Percentiles rank a stretch among this genome's conserved stretches.
Evolutionary conservation across 2,329 filamentous ascomycete genomes (phyloP).

Genomic region (Ustilaginoidea virens): DNA sequence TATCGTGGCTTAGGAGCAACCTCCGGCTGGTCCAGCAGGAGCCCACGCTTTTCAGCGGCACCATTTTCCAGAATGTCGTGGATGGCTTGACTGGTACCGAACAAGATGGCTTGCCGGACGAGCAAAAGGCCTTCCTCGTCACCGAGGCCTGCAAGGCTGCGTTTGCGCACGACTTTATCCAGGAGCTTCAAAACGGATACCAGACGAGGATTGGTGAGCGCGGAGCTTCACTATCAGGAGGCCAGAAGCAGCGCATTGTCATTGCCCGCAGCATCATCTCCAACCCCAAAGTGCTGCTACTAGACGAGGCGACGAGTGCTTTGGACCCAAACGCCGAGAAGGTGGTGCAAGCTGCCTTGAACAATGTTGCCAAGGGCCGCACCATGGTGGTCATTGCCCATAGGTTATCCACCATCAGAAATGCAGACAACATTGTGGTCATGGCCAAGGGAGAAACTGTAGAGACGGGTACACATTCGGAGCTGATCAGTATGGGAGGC

Average conservation of each 20-base stretch:
- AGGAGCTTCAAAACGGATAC: conserved; percentile 37
- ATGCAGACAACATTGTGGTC: conserved; percentile 52
- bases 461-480: conserved; percentile 46
- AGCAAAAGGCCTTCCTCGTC: conserved; percentile 27
- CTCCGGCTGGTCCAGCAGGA: conserved; percentile 40
- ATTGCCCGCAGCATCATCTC: conserved; percentile 53
- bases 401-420: conserved; percentile 39
- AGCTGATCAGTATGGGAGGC: conserved; percentile 31
- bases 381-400: conserved; percentile 55
- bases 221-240: conserved; percentile 49
- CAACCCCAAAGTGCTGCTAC: conserved; percentile 44
- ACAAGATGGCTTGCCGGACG: conserved; percentile 18
- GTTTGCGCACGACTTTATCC: conserved; percentile 38
- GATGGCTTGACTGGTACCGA: conserved; percentile 33
- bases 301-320: conserved; percentile 56
- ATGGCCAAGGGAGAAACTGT: conserved; percentile 41
- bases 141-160: conserved; percentile 31
- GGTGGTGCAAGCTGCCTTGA: conserved; percentile 40
- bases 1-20: conserved; percentile 36
- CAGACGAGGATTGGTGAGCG: conserved; percentile 47
- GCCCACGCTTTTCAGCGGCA: conserved; percentile 36
- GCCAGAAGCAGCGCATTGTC: conserved; percentile 50
- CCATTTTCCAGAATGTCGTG: conserved; percentile 34
- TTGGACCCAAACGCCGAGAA: conserved; percentile 28
- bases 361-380: conserved; percentile 35